Percentiles rank a stretch among this genome's conserved stretches.
Conservation (phyloP, 805 yeast genomes). For the Lipomyces japonicus region DNA sequence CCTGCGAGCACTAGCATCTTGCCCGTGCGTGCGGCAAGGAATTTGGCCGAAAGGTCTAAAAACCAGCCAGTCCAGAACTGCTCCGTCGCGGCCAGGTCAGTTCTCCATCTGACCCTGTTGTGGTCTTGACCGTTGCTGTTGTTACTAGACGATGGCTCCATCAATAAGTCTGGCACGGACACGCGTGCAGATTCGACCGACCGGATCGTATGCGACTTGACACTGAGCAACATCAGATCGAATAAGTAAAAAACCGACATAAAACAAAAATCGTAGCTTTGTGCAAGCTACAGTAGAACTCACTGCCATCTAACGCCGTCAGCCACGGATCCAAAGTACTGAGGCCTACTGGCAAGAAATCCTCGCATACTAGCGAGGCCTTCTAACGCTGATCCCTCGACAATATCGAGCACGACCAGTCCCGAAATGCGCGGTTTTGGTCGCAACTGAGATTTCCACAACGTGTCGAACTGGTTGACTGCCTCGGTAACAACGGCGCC, state of each 20-base stretch:
- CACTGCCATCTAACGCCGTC: constrained; percentile 79
- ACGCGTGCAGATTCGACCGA: constrained; percentile 60
- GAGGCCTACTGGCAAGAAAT: constrained; percentile 67
- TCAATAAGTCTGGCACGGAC: constrained; percentile 74
- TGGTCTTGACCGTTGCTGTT: constrained; percentile 23
- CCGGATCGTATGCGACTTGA: constrained; percentile 52
- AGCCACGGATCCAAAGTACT: constrained; percentile 47
- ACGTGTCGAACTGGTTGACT: constrained; percentile 32
- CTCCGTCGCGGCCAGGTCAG: constrained; percentile 58
- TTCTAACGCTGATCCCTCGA: constrained; percentile 83
- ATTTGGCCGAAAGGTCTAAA: constrained; percentile 53
- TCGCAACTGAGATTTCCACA: constrained; percentile 9
- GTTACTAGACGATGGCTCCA: constrained; percentile 29
- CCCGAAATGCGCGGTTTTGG: constrained; percentile 49
- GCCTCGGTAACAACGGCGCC: constrained; percentile 74
- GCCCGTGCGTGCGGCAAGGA: constrained; percentile 51
- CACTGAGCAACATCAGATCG: constrained; percentile 6
- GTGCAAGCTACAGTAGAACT: neutral
- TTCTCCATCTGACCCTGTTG: constrained; percentile 51
- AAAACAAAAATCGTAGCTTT: neutral
- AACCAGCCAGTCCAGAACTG: constrained; percentile 84
- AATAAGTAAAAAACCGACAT: neutral
- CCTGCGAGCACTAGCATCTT: constrained; percentile 81
- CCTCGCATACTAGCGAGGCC: constrained; percentile 63
- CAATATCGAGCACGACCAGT: constrained; percentile 78